phyloP scores from a whole-genome alignment of 2,329 filamentous ascomycete species.

The Aspergillus neoniger region DNA sequence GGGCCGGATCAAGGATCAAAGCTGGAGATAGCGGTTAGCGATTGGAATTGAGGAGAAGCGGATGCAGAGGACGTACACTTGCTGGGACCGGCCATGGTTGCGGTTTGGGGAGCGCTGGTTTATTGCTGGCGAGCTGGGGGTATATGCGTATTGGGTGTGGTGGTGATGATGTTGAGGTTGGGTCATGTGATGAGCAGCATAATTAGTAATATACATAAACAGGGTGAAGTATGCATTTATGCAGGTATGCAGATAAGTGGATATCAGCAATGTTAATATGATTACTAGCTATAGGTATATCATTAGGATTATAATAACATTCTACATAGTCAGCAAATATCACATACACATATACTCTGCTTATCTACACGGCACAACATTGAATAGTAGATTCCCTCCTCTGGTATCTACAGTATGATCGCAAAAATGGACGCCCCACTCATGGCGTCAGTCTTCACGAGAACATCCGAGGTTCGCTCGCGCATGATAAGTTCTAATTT shows the following conservation, averaged over 20 bases:
- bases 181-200: constrained; percentile 10
- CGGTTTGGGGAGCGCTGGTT: constrained; percentile 14
- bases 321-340: background rate
- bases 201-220: no score
- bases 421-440: background rate
- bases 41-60: constrained; percentile 24
- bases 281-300: no score
- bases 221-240: no score
- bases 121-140: background rate
- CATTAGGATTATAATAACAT: no score
- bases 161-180: constrained; percentile 11
- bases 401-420: background rate
- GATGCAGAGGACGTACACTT: constrained; percentile 44
- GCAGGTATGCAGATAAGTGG: background rate
- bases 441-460: background rate
- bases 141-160: constrained; percentile 3
- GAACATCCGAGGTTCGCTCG: background rate
- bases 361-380: background rate
- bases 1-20: constrained; percentile 46
- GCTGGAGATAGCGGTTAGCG: constrained; percentile 54
- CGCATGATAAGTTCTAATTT: background rate
- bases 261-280: no score
- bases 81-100: constrained; percentile 55
- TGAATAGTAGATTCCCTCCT: no score
- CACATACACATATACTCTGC: background rate